Conservation (phyloP, 805 yeast genomes). For the Saccharomyces paradoxus region DNA sequence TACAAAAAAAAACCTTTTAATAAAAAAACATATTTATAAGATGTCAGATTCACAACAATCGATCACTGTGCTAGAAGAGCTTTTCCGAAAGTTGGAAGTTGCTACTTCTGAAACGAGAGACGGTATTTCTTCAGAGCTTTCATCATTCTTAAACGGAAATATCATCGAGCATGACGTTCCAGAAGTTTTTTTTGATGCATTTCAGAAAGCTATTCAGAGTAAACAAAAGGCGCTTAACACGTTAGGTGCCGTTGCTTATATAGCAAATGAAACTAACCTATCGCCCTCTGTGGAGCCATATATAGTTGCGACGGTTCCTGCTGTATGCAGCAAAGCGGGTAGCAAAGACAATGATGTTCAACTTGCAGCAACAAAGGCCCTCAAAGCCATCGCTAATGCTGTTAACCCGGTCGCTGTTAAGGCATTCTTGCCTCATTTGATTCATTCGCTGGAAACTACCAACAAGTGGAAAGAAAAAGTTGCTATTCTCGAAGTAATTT, state of each 20-base stretch:
- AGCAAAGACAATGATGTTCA: constrained; percentile 75
- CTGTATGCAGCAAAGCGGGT: constrained; percentile 69
- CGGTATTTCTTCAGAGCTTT: constrained; percentile 77
- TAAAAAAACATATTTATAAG: constrained; percentile 7
- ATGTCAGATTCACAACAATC: constrained; percentile 40
- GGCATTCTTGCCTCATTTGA: constrained; percentile 71
- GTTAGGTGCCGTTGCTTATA: constrained; percentile 71
- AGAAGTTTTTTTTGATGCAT: constrained; percentile 66
- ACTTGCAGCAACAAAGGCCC: constrained; percentile 64
- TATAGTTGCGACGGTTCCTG: constrained; percentile 64
- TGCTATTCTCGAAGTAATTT: constrained; percentile 72
- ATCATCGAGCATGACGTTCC: constrained; percentile 98
- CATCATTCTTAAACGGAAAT: constrained; percentile 89
- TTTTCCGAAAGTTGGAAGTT: constrained; percentile 81
- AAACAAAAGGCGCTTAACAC: constrained; percentile 77
- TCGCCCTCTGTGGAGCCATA: constrained; percentile 91
- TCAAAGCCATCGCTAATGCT: constrained; percentile 65
- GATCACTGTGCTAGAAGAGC: constrained; percentile 74
- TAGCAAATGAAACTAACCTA: constrained; percentile 68
- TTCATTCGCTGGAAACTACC: constrained; percentile 54
- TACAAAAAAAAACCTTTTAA: constrained; percentile 3
- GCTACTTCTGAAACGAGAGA: constrained; percentile 75
- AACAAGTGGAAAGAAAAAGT: constrained; percentile 97
- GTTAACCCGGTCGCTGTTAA: constrained; percentile 88
- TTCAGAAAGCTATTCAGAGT: constrained; percentile 63